Evolutionary conservation across 768 basidiomycete genomes (phyloP).

Genomic region (Rhodotorula kratochvilovae): DNA sequence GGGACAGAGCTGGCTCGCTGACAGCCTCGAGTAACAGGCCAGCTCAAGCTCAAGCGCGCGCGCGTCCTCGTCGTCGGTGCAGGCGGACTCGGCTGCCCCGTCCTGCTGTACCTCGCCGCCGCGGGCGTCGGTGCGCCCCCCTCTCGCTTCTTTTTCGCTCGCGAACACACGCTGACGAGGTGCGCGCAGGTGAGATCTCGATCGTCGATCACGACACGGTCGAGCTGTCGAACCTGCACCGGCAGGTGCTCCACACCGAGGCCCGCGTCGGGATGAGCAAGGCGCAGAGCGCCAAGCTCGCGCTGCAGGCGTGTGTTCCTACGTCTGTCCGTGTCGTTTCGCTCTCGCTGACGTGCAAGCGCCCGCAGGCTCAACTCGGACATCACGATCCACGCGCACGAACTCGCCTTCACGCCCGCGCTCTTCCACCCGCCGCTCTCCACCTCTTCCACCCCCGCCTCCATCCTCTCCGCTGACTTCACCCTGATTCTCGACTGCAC

Average conservation of each 20-base stretch:
- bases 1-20: not conserved
- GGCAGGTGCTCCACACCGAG: conserved; percentile 84
- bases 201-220: conserved; percentile 86
- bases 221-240: conserved; percentile 80
- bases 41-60: conserved; percentile 69
- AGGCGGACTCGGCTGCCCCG: conserved; percentile 93
- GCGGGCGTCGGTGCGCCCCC: conserved; percentile 76
- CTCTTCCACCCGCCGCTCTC: conserved; percentile 19
- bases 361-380: conserved; percentile 66
- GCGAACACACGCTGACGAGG: not conserved
- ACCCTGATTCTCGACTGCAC: conserved; percentile 88
- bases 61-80: conserved; percentile 86
- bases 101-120: conserved; percentile 85
- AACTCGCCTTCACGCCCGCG: conserved; percentile 43
- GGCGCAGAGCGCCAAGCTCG: conserved; percentile 70
- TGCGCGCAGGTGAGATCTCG: conserved; percentile 63
- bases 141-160: not conserved
- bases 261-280: conserved; percentile 69
- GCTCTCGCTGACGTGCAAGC: no score
- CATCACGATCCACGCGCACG: conserved; percentile 59
- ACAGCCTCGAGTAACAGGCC: conserved; percentile 52
- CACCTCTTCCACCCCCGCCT: conserved; percentile 37
- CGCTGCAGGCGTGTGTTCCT: conserved; percentile 59
- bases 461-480: conserved; percentile 48
- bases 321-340: not conserved